Base-by-base conservation (phyloP, 208 protist genomes). In the Strigomonas galati region DNA sequence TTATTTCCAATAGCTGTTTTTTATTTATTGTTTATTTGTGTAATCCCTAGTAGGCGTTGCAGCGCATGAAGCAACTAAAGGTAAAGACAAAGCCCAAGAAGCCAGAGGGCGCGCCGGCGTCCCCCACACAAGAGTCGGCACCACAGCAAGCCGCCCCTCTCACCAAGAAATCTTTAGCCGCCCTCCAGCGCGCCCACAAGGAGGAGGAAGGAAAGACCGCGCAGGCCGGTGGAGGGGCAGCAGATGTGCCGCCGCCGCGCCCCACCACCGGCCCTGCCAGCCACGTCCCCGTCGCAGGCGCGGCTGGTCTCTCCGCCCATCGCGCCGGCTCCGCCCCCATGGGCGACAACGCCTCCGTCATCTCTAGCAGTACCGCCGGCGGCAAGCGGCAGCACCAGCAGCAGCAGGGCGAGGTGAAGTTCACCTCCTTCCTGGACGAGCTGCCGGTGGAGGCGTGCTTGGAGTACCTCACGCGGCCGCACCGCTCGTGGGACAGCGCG, bases 401-500 rank as follows among this genome's bases (percentile, higher is more conserved):
- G 15, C 61, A 27, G 2, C 19, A 60, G 31, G 44, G 40, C 23
- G 64, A 55, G 14, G 78, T 82, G 32, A 70, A 61, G 48, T 76
- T 82, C 26, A 54, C 79, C 0, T 93, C 90, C 10, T 62, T 84
- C 30, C 75, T 93, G 24, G 83, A 94, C 65, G 80, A 93, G 27
- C 71, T 66, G 5, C 77, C 88, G 7, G 75, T 94, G 26, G 83
- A 94, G 69, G 79, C 81, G 12, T 90, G 85, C 63, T 63, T 96
- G 21, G 87, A 96, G 66, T 96, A 96, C 72, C 63, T 96, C 60
- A 93, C 86, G 5, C 78, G 80, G 0, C 91, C 91, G 4, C 91
- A 96, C 74, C 78, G 64, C n/a, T 92, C 84, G n/a, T 96, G 91
- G 88, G 76, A 76, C 14, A 93, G 91, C 70, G 91, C 85, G 19